Base-by-base conservation (phyloP, 148 eudicot genomes). In the Beta vulgaris region DNA sequence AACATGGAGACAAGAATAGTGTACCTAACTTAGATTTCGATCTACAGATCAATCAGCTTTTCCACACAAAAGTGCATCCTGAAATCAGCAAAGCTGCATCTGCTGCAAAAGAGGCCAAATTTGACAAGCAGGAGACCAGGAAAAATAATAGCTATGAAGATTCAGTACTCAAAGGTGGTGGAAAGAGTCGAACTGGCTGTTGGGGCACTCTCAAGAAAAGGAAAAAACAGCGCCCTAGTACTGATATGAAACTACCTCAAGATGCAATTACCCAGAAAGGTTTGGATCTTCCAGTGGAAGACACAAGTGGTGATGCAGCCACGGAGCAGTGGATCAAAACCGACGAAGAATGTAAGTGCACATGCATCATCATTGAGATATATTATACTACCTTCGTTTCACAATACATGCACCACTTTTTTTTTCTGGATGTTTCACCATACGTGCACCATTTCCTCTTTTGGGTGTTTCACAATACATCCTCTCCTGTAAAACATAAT, bases 301-400 rank as follows among this genome's bases (percentile, higher is more conserved):
- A 74, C 16, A 23, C 15, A 42, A 66, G 28, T 51, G 74, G 69
- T 59, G 44, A n/a, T 32, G 75, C 78, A 74, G 78, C 71, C 66
- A 77, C 43, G 60, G 91, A 84, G 79, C 92, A 81, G 60, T 91
- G 93, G 97, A 88, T 91, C 74, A 88, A 82, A 43, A 88, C 93
- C n/a, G 92, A 91, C 60, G 85, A 82, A 71, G 89, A 91, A n/a
- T 90, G 97, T 91, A 88, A 91, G 93, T 86, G 60, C 53, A 68
- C 23, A 73, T 51, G 43, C 66, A 68, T 85, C 10, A 59, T 68
- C 65, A 43, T 21, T 35, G 23, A 15, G 49, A 10, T 15, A 6
- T 16, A 49, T 58, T 28, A 68, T n/a, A 39, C 43, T 39, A 4
- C 9, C 43, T 9, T 3, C 9, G 43, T 39, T 39, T 9, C 43